Evolutionary conservation across 352 stramenopile species (phyloP).

Genomic region (Phytophthora chlamydospora): DNA sequence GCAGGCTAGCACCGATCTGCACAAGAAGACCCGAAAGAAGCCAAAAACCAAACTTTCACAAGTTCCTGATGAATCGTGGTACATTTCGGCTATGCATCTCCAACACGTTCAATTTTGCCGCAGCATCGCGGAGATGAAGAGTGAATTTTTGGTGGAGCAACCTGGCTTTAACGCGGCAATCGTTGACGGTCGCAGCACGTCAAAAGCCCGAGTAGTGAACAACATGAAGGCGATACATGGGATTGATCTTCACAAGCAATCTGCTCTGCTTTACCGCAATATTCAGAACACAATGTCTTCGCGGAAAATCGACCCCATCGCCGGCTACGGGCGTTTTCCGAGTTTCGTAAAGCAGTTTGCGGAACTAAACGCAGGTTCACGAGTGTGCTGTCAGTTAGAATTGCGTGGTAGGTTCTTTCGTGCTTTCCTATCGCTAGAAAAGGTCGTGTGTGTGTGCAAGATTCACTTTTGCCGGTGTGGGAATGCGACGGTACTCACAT

Average conservation of each 20-base stretch:
- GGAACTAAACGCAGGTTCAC: background rate
- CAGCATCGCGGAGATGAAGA: slow-evolving; percentile 3
- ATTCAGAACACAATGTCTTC: background rate
- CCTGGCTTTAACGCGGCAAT: slow-evolving; percentile 4
- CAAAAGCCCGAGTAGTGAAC: slow-evolving; percentile 3
- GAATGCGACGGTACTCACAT: slow-evolving; percentile 20
- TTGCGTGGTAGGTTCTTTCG: slow-evolving; percentile 1
- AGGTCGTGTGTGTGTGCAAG: background rate
- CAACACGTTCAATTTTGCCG: slow-evolving; percentile 3
- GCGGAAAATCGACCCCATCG: slow-evolving; percentile 1
- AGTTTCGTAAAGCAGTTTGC: slow-evolving; percentile 9
- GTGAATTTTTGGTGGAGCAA: background rate
- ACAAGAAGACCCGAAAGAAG: background rate
- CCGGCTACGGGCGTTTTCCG: slow-evolving; percentile 3
- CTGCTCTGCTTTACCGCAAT: background rate
- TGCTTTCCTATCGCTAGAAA: slow-evolving; percentile 2
- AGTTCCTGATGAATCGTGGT: slow-evolving; percentile 6
- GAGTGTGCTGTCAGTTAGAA: slow-evolving; percentile 11
- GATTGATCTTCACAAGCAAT: background rate
- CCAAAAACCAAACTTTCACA: slow-evolving; percentile 2
- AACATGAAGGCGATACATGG: slow-evolving; percentile 1
- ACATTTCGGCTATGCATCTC: slow-evolving; percentile 1
- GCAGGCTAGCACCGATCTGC: background rate
- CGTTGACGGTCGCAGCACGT: background rate
- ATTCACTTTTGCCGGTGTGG: slow-evolving; percentile 6